Base-by-base conservation (phyloP, 1,139 yeast genomes). In the Geotrichum siamense region DNA sequence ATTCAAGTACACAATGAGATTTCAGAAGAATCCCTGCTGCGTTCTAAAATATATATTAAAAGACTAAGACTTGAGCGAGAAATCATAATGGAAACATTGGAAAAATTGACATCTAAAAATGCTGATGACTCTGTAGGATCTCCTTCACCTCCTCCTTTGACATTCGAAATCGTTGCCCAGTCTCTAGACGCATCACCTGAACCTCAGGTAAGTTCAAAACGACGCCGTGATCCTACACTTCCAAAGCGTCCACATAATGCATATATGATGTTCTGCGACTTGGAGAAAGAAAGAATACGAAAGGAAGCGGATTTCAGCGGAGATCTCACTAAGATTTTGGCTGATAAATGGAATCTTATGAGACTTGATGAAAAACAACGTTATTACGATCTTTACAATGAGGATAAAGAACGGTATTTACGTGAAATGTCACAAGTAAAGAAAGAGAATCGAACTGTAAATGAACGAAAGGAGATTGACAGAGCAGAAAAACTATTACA, bases 191-290 rank as follows among this genome's bases (percentile, higher is more conserved):
- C 33, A 8, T 12, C 33, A 8, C 40, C 40, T n/a, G 23, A 16
- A 17, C 40, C 40, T 10, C 33, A 26, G 6, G 19, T 22, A 8
- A 21, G 16, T 16, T 21, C 30, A 23, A 27, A 27, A 4, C 15
- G 33, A 27, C 16, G 34, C 21, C 74, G 87, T 56, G 94, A 84
- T 60, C 95, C 94, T 2, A 80, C 78, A 53, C 73, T 82, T 56
- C 96, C 96, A 13, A 84, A 84, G 55, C 72, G 94, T 55, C 95
- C 96, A 13, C 82, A 94, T 4, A 87, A 87, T 62, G 94, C 96
- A 8, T 86, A 87, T 58, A 69, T 86, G 51, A 75, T 85, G 44
- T 87, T 83, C 59, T 87, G 96, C 65, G 96, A 87, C 50, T 67
- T 76, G 66, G 93, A 85, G 58, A 83, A 85, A 62, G 95, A 84